A percentile compares a stretch with the other conserved stretches of the same genome.
Evolutionary conservation across 306 rosid genomes (phyloP).

Genomic region (Vicia faba): DNA sequence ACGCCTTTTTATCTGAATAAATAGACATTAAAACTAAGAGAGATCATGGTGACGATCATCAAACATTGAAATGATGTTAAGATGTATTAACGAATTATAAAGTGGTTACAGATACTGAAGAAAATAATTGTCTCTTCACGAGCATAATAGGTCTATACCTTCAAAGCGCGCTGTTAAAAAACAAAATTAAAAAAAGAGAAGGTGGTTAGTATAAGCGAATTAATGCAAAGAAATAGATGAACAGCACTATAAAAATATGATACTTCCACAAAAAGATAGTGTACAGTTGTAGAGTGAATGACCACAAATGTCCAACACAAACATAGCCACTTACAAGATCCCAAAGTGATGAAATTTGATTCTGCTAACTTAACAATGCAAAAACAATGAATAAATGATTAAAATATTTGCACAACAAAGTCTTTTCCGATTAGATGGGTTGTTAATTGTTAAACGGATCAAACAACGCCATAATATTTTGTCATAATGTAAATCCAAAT

Average conservation of each 20-base stretch:
- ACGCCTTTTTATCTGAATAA: constrained; percentile 70
- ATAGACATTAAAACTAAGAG: constrained; percentile 32
- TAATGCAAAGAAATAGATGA: constrained; percentile 10
- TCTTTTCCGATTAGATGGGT: not conserved
- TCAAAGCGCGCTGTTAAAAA: constrained; percentile 72
- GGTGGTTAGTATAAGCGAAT: constrained; percentile 34
- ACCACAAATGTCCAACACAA: constrained; percentile 21
- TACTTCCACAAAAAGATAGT: constrained; percentile 14
- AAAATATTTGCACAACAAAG: constrained; percentile 5
- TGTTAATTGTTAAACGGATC: not conserved
- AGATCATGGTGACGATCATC: constrained; percentile 14
- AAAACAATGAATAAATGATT: no score
- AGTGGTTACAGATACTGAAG: constrained; percentile 22
- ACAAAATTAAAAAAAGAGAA: constrained; percentile 35
- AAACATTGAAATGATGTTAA: constrained; percentile 9
- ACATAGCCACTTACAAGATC: constrained; percentile 7
- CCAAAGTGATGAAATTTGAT: constrained; percentile 10
- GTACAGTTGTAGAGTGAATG: constrained; percentile 11
- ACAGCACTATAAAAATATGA: constrained; percentile 28
- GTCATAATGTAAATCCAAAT: not conserved
- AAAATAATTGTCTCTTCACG: constrained; percentile 16
- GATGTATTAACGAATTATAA: constrained; percentile 18
- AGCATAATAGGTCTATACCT: constrained; percentile 57
- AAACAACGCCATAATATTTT: not conserved
- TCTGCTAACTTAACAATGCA: constrained; percentile 12